Base-by-base conservation (phyloP, 2,329 filamentous ascomycete genomes). In the Venturia aucupariae region DNA sequence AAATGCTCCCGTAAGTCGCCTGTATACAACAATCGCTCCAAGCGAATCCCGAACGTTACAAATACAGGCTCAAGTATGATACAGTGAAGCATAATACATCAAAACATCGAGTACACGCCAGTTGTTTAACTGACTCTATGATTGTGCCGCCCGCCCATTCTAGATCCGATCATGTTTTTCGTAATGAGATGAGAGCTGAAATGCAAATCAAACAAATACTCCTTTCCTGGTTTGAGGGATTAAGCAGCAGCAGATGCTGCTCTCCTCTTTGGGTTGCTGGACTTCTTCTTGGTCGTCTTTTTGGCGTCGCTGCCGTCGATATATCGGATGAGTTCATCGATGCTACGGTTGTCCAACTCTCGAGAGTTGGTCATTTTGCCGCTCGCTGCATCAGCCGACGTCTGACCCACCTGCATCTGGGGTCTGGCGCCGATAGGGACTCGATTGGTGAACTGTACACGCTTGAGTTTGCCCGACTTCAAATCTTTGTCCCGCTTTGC, bases 301-400 rank as follows among this genome's bases (percentile, higher is more conserved):
- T 77, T 78, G 5, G 72, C 69, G 35, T 77, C 76, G 22, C 73
- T 81, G 42, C 92, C 93, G 76, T 97, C 94, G 69, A 99, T 97
- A 76, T 93, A 97, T 76, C 89, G 90, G 73, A 99, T 82, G 48
- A 99, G 80, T 75, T 99, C 93, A 70, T 97, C 92, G 67, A 99
- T 92, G 77, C 87, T 96, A 70, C 92, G 84, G 64, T 88, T 85
- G 73, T 95, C 90, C 60, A 92, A 79, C 32, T 72, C 71, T 24
- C 74, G 74, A 30, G 72, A 72, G 41, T 75, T 76, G 76, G 64
- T 82, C 81, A 17, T 80, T 76, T 11, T 68, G 68, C 27, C 66
- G 66, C 60, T 66, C 65, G 4, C 66, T 44, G 19, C 57, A 32
- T 66, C 60, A 13, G 44, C 65, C 19, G 46, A 32, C 4, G 35